Conservation (phyloP, 177 flowering plant genomes). For the Tripterygium wilfordii region DNA sequence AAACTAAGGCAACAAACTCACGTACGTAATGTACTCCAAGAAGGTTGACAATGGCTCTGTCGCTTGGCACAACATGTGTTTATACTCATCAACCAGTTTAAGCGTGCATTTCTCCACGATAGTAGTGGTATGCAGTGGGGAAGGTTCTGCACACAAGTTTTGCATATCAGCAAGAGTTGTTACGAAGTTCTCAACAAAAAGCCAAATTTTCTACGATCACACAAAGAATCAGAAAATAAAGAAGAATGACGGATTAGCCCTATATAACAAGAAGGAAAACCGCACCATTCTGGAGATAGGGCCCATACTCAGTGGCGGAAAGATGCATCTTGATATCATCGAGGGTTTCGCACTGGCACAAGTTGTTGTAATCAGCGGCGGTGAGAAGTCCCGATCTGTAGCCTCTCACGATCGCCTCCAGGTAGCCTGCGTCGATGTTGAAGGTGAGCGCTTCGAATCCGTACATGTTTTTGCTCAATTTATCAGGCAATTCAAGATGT, state of each 20-base stretch:
- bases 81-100: slow-evolving; percentile 95
- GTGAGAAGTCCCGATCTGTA: slow-evolving; percentile 82
- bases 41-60: slow-evolving; percentile 97
- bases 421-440: slow-evolving; percentile 89
- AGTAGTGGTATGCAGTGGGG: slow-evolving; percentile 96
- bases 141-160: slow-evolving; percentile 70
- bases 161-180: too few species aligned
- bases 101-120: slow-evolving; percentile 98
- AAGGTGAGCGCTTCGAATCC: slow-evolving; percentile 95
- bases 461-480: too few species aligned
- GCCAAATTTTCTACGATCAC: background rate
- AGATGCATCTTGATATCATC: slow-evolving; percentile 99
- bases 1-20: slow-evolving; percentile 1
- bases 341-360: slow-evolving; percentile 96
- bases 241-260: too few species aligned
- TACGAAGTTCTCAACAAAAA: too few species aligned
- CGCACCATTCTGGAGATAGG: slow-evolving; percentile 90
- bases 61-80: slow-evolving; percentile 95
- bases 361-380: slow-evolving; percentile 95
- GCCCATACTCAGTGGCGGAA: slow-evolving; percentile 92
- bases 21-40: slow-evolving; percentile 91
- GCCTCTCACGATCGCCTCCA: slow-evolving; percentile 96
- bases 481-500: too few species aligned
- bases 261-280: background rate
- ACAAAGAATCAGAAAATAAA: background rate